Evolutionary conservation across 208 protist species (phyloP), one percentile per base, ranked within the genome.

Genomic region (Acanthamoeba lenticulata): DNA sequence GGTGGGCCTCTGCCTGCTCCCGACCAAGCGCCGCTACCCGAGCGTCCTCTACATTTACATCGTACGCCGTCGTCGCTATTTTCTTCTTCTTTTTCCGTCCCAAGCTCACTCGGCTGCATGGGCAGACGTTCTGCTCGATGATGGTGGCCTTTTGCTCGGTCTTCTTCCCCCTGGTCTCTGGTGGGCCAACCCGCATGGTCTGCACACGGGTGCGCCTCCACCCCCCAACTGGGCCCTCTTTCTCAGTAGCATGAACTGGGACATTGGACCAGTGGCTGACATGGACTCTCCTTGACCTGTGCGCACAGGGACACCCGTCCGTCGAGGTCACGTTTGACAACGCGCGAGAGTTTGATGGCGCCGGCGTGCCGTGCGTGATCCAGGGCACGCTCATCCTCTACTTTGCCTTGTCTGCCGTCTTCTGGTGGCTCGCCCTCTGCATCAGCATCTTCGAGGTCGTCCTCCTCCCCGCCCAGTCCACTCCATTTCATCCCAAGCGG

Each of bases 401-500:
- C 85, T 91, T 91, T 69, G 85, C n/a, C 9, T 34, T 91, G 49
- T 45, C 85, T 0, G 85, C 85, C 49, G 72, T 49, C 55, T 91
- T 91, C 85, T 91, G 85, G 85, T 91, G 85, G 85, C 57, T 91
- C 17, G 45, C 85, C n/a, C 49, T 91, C n/a, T 65, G 57, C 38
- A 49, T 91, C 85, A 91, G 24, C 52, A 40, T 91, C 11, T 91
- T 91, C 34, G 85, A 91, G 85, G 60, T 91, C n/a, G n/a, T n/a
- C n/a, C n/a, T n/a, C n/a, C n/a, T n/a, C n/a, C n/a, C n/a, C n/a
- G n/a, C n/a, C n/a, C n/a, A n/a, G n/a, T n/a, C n/a, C n/a, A n/a
- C n/a, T n/a, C n/a, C n/a, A n/a, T n/a, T n/a, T n/a, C n/a, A n/a
- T n/a, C n/a, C n/a, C n/a, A n/a, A n/a, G n/a, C n/a, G n/a, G n/a